Evolutionary conservation across 2,329 filamentous ascomycete genomes (phyloP).

Genomic region (Coniella lustricola): DNA sequence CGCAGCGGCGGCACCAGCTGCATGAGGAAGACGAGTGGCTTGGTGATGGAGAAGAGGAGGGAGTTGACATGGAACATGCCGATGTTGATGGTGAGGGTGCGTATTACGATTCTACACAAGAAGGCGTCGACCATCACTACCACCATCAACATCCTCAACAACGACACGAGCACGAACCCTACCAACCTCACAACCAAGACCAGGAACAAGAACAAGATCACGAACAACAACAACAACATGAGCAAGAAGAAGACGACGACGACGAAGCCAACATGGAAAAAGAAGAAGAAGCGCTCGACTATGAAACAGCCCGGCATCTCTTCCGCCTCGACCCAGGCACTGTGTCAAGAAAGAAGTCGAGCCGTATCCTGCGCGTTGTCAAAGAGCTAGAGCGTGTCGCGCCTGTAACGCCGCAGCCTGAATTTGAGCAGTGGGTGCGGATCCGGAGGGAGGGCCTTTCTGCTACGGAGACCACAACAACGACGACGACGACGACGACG

Average conservation of each 20-base stretch:
- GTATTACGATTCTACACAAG: no score
- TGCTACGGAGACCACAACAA: neutral
- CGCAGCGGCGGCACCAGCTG: neutral
- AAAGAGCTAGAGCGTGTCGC: neutral
- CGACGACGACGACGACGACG: no score
- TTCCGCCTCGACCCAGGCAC: neutral
- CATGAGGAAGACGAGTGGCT: neutral
- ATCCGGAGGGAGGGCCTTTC: neutral
- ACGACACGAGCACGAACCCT: neutral
- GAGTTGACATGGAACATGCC: neutral
- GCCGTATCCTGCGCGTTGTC: neutral
- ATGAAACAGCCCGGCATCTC: neutral
- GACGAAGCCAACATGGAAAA: neutral
- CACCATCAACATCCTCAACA: neutral
- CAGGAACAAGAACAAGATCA: neutral
- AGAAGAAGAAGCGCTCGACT: neutral
- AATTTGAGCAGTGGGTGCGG: constrained; percentile 5
- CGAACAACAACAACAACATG: neutral
- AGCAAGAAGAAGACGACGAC: neutral
- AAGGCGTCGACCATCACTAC: no score
- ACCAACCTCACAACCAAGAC: neutral
- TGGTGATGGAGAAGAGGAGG: neutral
- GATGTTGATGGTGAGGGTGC: no score
- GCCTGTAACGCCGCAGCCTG: neutral
- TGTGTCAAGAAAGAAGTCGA: neutral